These are phyloP conservation scores for Rhizophagus prolifer DNA, from an alignment of 192 early-diverging fungal species.

Conservation along the genomic window DNA sequence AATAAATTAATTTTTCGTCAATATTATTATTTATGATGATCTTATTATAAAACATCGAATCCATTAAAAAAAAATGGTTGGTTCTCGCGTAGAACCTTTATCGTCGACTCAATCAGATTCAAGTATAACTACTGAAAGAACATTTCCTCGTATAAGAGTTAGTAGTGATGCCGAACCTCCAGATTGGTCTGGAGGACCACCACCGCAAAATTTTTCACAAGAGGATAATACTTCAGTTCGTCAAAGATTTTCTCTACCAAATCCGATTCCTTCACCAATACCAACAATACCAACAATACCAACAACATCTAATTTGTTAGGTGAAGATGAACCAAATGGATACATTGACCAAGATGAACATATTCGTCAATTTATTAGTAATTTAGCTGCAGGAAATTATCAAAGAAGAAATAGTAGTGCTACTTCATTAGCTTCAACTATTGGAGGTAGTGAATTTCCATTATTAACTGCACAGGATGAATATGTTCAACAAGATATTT, in stretches of 20 bases:
- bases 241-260: neutral
- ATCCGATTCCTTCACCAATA: neutral
- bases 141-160: conserved; percentile 2
- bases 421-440: conserved; percentile 20
- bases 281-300: neutral
- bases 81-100: neutral
- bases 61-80: neutral
- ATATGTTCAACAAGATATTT: neutral
- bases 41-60: neutral
- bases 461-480: neutral
- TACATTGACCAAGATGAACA: conserved; percentile 3
- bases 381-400: neutral
- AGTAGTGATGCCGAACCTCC: neutral
- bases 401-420: conserved; percentile 17
- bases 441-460: neutral
- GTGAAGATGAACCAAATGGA: conserved; percentile 4
- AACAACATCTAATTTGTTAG: neutral
- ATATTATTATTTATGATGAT: too few species aligned
- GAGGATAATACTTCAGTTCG: neutral
- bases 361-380: conserved; percentile 5
- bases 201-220: neutral
- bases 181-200: neutral
- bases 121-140: neutral
- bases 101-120: neutral
- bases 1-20: too few species aligned